Base-by-base conservation (phyloP, 441 rosid genomes). In the Erysimum cheiri region DNA sequence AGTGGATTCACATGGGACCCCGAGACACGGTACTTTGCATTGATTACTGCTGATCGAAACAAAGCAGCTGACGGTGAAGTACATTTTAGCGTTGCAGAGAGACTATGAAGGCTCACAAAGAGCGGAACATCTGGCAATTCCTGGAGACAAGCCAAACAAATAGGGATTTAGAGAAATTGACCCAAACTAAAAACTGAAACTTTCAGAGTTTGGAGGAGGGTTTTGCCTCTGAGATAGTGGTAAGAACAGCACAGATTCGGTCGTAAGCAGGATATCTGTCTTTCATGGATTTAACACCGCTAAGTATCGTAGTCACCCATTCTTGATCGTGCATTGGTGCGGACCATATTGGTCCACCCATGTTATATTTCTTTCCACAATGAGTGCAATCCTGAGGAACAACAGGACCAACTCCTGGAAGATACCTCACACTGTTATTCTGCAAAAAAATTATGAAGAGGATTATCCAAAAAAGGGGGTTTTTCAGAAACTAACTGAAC, bases 311-410 rank as follows among this genome's bases (percentile, higher is more conserved):
- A 58, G 79, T 75, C 47, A 95, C 95, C 99, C 97, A 95, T 40
- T 90, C 98, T 60, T 84, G 97, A 82, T 92, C 93, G 52, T 92
- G 98, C 31, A 95, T 89, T 37, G 98, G 89, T 22, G 97, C 99
- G n/a, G 99, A 92, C 99, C 98, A 95, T 64, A 95, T 85, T 10
- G 99, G 97, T 22, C 99, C 97, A 37, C 99, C 99, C 98, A 95
- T 90, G 77, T 83, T 85, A 68, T 83, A 90, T 82, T 90, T 92
- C 90, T 92, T 95, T 72, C 97, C 90, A 82, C 98, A 95, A 64
- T 92, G 85, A 22, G 71, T 84, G 79, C 99, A 92, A 36, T 84
- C 97, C 84, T 88, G 97, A 55, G 91, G 90, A 82, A 95, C 96
- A 74, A 73, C 80, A 56, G 99, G 99, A 67, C 96, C 99, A 82